Evolutionary conservation across 345 rosid genomes (phyloP), one percentile per base, ranked within the genome.

Genomic region (Microcos paniculata): DNA sequence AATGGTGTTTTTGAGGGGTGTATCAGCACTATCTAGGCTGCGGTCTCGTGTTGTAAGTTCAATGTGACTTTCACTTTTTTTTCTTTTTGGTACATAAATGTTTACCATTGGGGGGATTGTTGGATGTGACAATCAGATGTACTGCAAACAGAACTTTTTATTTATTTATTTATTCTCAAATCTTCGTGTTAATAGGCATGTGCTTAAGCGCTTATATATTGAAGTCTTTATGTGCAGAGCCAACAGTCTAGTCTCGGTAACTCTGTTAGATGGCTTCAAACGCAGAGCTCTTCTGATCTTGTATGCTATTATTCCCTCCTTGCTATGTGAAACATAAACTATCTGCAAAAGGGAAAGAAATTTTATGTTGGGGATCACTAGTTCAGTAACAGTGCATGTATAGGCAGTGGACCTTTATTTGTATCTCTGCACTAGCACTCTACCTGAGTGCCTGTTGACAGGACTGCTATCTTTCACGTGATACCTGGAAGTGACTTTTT

Each of bases 191-290:
- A 12, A 6, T 51, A 31, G 10, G 52, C 48, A 21, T 63, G 38
- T 35, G 55, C 23, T 4, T 21, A 23, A 48, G 61, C 3, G 6
- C 10, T 21, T 19, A 21, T 24, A 28, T 21, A 9, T 58, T 14
- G 53, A 15, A 52, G 55, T 67, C 26, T 76, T 68, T 61, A 12
- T 78, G 62, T 52, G 2, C 83, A 92, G 97, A 86, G 74, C 35
- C 94, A 87, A 46, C 97, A 88, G 18, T 84, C 94, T 59, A 83
- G 76, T 74, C 89, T 90, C 65, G 74, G 83, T 80, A 84, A 84
- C 62, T 91, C 97, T 0, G 87, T 90, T 3, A 83, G 99, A 91
- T 91, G 98, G 97, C 85, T 92, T 78, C 99, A 95, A 83, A 90
- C 82, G 84, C 97, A 90, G 87, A 85, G 68, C 78, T 88, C 94